Evolutionary conservation across 2,329 filamentous ascomycete genomes (phyloP).

Genomic region (Purpureocillium takamizusanense): DNA sequence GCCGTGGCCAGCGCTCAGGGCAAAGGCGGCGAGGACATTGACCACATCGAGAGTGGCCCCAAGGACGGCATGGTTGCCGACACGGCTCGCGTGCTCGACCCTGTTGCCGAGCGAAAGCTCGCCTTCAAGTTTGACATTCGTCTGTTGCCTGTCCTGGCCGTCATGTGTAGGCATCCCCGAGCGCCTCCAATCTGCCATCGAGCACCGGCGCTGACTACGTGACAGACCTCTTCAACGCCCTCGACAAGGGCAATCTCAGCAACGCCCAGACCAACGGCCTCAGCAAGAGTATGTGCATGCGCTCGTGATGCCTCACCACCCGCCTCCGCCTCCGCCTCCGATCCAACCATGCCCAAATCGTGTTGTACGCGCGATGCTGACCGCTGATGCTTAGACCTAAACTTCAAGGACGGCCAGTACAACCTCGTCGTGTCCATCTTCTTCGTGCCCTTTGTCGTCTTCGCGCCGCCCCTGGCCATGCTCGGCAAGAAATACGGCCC

Average conservation of each 20-base stretch:
- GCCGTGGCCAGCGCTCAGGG: slow-evolving; percentile 3
- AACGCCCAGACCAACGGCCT: slow-evolving; percentile 48
- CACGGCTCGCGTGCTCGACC: slow-evolving; percentile 22
- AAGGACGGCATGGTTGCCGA: slow-evolving; percentile 9
- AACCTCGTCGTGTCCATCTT: slow-evolving; percentile 65
- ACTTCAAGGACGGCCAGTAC: slow-evolving; percentile 55
- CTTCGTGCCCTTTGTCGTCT: slow-evolving; percentile 67
- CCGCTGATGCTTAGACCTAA: slow-evolving; percentile 22
- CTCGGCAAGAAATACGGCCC: slow-evolving; percentile 64
- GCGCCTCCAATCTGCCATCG: too few species aligned
- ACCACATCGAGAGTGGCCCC: slow-evolving; percentile 5
- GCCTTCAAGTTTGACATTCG: slow-evolving; percentile 47
- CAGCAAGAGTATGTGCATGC: slow-evolving; percentile 17
- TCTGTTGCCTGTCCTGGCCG: slow-evolving; percentile 41
- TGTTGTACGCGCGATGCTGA: too few species aligned
- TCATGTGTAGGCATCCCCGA: slow-evolving; percentile 33
- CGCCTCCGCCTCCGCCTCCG: background rate
- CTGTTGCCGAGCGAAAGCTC: slow-evolving; percentile 38
- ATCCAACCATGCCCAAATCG: too few species aligned
- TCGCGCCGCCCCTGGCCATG: slow-evolving; percentile 50
- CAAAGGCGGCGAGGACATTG: slow-evolving; percentile 6
- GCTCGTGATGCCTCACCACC: background rate
- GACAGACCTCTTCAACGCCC: slow-evolving; percentile 35
- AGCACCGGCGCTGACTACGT: too few species aligned
- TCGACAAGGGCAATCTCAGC: slow-evolving; percentile 33